phyloP scores from a whole-genome alignment of 805 yeast genomes.

The Grigorovia yakushimaensis region DNA sequence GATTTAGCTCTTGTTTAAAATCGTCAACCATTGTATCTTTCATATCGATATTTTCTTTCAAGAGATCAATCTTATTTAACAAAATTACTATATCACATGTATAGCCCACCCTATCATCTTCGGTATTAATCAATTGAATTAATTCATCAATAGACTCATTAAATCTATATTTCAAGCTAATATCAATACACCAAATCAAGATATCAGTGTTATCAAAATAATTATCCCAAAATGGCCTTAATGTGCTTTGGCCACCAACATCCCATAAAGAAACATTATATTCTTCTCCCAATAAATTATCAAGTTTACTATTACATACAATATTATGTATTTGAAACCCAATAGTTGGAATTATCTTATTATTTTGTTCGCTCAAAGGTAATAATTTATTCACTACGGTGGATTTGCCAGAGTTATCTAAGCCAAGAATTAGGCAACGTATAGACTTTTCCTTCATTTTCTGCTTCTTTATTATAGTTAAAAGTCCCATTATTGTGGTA shows the following conservation, averaged over 20 bases:
- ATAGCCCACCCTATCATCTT: constrained; percentile 51
- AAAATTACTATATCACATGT: constrained; percentile 45
- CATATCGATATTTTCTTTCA: constrained; percentile 18
- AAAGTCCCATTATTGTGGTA: constrained; percentile 53
- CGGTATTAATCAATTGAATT: constrained; percentile 43
- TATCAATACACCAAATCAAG: constrained; percentile 81
- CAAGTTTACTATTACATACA: constrained; percentile 23
- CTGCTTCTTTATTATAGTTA: constrained; percentile 72
- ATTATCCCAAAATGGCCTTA: constrained; percentile 88
- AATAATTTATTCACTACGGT: constrained; percentile 60
- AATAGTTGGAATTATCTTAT: constrained; percentile 72
- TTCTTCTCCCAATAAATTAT: not conserved
- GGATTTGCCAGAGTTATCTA: constrained; percentile 89
- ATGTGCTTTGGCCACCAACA: constrained; percentile 79
- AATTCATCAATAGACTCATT: constrained; percentile 59
- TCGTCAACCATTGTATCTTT: not conserved
- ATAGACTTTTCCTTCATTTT: constrained; percentile 71
- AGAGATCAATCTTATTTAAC: constrained; percentile 66
- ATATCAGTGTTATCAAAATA: constrained; percentile 78
- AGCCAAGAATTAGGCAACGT: constrained; percentile 67
- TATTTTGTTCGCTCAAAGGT: constrained; percentile 23
- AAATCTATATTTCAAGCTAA: constrained; percentile 45
- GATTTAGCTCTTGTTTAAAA: not conserved
- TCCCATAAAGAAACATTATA: constrained; percentile 66
- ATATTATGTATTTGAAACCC: constrained; percentile 77